Evolutionary conservation across 2,329 filamentous ascomycete species (phyloP).

Genomic region (Venturia effusa): DNA sequence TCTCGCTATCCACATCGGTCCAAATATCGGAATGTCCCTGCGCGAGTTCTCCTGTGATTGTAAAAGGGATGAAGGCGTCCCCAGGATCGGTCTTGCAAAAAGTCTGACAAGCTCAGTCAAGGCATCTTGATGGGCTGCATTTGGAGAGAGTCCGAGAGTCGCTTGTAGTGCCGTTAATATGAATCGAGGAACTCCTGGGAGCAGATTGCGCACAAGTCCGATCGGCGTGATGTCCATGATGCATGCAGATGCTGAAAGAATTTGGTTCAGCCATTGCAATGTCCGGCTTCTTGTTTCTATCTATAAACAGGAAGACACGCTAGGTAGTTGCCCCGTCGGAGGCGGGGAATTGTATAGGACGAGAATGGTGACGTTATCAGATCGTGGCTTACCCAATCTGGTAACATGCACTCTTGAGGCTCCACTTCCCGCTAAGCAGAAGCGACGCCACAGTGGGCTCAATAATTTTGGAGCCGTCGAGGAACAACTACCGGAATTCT

Average conservation of each 20-base stretch:
- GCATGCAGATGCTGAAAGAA: background rate
- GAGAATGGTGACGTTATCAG: background rate
- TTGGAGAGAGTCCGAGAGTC: background rate
- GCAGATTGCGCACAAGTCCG: background rate
- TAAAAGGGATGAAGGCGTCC: background rate
- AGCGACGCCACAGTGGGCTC: background rate
- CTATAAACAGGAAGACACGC: background rate
- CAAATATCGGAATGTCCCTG: background rate
- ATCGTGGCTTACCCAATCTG: background rate
- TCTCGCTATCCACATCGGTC: constrained; percentile 3
- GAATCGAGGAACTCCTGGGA: background rate
- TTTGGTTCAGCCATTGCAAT: background rate
- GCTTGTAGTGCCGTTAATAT: background rate
- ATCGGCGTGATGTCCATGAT: background rate
- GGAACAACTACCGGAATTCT: too few species aligned
- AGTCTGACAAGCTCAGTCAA: background rate
- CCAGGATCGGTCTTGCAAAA: background rate
- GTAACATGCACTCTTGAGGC: background rate
- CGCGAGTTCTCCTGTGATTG: background rate
- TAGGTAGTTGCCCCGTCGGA: background rate
- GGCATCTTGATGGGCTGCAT: background rate
- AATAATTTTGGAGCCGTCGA: too few species aligned
- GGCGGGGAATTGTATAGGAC: background rate
- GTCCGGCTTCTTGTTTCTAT: background rate
- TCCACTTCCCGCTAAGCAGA: background rate